A percentile compares a stretch with the other conserved stretches of the same genome.
phyloP scores from a whole-genome alignment of 2,329 filamentous ascomycete species.

The Aureobasidium uvarum region DNA sequence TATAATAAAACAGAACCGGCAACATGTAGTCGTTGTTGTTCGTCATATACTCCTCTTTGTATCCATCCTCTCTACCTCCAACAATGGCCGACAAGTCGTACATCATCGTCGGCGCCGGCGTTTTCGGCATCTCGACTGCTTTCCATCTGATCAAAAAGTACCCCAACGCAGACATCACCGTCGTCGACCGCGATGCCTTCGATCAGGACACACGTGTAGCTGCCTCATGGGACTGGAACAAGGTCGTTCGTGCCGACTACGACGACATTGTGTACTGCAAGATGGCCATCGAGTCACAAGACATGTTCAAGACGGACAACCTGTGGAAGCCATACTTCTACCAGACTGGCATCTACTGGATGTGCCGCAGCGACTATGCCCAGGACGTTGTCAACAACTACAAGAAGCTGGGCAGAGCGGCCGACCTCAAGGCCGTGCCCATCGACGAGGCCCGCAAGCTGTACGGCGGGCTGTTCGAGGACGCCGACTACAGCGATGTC shows the following conservation, averaged over 20 bases:
- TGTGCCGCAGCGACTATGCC: slow-evolving; percentile 48
- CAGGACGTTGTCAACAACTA: slow-evolving; percentile 52
- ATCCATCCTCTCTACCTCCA: background rate
- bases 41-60: background rate
- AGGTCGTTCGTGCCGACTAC: slow-evolving; percentile 69
- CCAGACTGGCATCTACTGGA: slow-evolving; percentile 54
- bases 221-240: slow-evolving; percentile 72
- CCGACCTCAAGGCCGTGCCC: slow-evolving; percentile 49
- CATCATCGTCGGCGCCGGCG: slow-evolving; percentile 40
- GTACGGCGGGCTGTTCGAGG: slow-evolving; percentile 59
- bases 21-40: slow-evolving; percentile 20
- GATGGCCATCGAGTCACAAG: slow-evolving; percentile 64
- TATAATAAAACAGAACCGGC: slow-evolving; percentile 21
- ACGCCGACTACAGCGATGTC: slow-evolving; percentile 59
- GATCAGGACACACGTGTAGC: slow-evolving; percentile 45
- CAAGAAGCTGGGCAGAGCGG: slow-evolving; percentile 49
- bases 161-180: slow-evolving; percentile 42
- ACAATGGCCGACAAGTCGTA: slow-evolving; percentile 31
- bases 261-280: slow-evolving; percentile 62
- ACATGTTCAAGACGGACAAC: slow-evolving; percentile 58
- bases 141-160: slow-evolving; percentile 44
- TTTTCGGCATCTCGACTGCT: slow-evolving; percentile 44
- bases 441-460: slow-evolving; percentile 55
- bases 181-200: slow-evolving; percentile 42
- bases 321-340: slow-evolving; percentile 56